Percentiles rank a stretch among this genome's conserved stretches.
phyloP scores from a whole-genome alignment of 257 asterid species.

The Solanum infundibuliforme region DNA sequence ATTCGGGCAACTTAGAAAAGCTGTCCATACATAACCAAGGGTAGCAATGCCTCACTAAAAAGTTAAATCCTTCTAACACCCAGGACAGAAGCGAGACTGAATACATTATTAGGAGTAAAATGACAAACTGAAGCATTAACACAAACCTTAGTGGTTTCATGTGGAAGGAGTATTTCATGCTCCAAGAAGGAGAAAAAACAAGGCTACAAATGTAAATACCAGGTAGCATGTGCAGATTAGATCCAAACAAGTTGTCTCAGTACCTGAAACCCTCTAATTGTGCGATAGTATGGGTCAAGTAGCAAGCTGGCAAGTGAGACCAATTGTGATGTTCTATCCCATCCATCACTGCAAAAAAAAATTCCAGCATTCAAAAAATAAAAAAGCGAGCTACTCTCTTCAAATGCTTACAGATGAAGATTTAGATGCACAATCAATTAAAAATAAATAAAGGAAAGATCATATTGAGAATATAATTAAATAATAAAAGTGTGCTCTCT shows the following conservation, averaged over 20 bases:
- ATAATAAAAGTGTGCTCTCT: not conserved
- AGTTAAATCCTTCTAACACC: not conserved
- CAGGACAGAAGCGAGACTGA: not conserved
- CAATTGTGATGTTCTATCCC: conserved; percentile 98
- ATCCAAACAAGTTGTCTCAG: conserved; percentile 3
- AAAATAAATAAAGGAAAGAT: not conserved
- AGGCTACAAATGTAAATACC: not conserved
- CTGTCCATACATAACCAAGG: not conserved
- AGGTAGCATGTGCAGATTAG: not conserved
- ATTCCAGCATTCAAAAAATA: conserved; percentile 4
- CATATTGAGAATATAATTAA: not conserved
- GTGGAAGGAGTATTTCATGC: not conserved
- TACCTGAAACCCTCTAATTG: conserved; percentile 93
- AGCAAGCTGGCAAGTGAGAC: conserved; percentile 89
- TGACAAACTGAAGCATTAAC: not conserved
- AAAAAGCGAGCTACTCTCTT: not conserved
- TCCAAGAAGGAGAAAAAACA: not conserved
- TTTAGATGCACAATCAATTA: not conserved
- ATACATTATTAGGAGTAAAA: not conserved
- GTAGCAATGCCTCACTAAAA: not conserved
- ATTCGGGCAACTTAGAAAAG: conserved; percentile 9
- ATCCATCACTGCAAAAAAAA: conserved; percentile 73
- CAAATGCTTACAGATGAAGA: not conserved
- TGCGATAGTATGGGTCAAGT: conserved; percentile 96
- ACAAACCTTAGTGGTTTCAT: not conserved